These are phyloP conservation scores for Fomitiporia mediterranea DNA, from an alignment of 1,284 basidiomycete genomes.

Conservation along the genomic window DNA sequence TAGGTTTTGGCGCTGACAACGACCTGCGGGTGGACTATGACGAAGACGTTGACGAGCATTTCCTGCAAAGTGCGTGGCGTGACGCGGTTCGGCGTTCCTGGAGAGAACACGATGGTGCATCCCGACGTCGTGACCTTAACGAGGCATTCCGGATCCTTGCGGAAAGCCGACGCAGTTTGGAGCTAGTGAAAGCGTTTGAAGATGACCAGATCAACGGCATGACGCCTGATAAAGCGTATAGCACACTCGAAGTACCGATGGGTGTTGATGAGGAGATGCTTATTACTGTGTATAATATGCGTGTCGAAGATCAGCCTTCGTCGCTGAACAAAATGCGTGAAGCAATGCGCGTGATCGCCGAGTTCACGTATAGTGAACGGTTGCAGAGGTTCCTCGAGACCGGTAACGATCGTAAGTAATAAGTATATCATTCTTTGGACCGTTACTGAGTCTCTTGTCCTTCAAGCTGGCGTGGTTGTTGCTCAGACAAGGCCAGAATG, in stretches of 20 bases:
- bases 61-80: conserved; percentile 64
- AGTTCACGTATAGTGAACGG: conserved; percentile 68
- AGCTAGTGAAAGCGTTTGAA: conserved; percentile 48
- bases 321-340: conserved; percentile 63
- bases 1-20: conserved; percentile 65
- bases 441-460: not conserved
- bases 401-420: conserved; percentile 64
- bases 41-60: conserved; percentile 61
- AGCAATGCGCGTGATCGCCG: conserved; percentile 62
- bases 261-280: conserved; percentile 75
- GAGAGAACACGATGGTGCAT: conserved; percentile 45
- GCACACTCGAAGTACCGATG: conserved; percentile 62
- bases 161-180: conserved; percentile 49
- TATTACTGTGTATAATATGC: conserved; percentile 66
- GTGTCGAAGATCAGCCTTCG: conserved; percentile 67
- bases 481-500: conserved; percentile 53
- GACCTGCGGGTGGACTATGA: conserved; percentile 59
- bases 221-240: conserved; percentile 69
- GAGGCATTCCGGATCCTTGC: conserved; percentile 64
- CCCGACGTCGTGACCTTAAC: conserved; percentile 46
- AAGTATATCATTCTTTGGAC: conserved; percentile 5
- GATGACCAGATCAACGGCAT: conserved; percentile 53
- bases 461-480: conserved; percentile 56
- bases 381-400: conserved; percentile 61
- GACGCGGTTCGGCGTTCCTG: conserved; percentile 58